phyloP scores from a whole-genome alignment of 2,329 filamentous ascomycete species.

The Diaporthe destruens region DNA sequence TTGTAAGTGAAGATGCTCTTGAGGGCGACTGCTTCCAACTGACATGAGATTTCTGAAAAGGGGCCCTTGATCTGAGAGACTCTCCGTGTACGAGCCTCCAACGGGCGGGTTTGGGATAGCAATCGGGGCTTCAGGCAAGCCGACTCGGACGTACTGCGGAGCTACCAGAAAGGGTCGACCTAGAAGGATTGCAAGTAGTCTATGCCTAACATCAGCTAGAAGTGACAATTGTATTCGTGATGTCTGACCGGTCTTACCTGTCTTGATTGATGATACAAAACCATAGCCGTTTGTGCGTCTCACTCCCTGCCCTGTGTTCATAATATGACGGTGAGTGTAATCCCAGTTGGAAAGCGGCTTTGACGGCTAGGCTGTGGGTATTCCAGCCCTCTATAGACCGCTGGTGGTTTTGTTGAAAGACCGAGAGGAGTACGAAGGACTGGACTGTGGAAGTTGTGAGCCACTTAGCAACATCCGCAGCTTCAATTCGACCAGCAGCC shows the following conservation, averaged over 20 bases:
- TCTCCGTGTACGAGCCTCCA: too few relatives aligned
- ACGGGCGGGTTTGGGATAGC: too few relatives aligned
- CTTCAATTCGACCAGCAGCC: neutral
- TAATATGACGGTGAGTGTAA: slow-evolving; percentile 3
- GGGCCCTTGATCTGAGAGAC: neutral
- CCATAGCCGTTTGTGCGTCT: neutral
- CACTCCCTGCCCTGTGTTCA: neutral
- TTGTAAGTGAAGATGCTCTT: neutral
- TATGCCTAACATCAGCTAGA: neutral
- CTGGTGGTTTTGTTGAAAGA: slow-evolving; percentile 17
- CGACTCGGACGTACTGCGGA: neutral
- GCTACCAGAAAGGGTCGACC: slow-evolving; percentile 11
- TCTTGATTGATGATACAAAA: slow-evolving; percentile 18
- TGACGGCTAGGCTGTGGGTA: neutral
- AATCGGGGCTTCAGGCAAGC: neutral
- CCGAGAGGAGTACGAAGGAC: neutral
- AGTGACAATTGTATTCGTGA: neutral
- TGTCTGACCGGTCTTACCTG: neutral
- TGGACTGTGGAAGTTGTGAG: neutral
- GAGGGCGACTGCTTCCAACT: neutral
- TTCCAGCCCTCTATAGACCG: slow-evolving; percentile 19
- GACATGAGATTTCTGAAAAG: neutral
- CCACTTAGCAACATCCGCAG: neutral
- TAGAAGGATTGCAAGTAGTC: neutral
- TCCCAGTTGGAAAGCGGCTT: slow-evolving; percentile 9